Base-by-base conservation (phyloP, 176 grass and related monocot genomes). In the Lolium multiflorum region DNA sequence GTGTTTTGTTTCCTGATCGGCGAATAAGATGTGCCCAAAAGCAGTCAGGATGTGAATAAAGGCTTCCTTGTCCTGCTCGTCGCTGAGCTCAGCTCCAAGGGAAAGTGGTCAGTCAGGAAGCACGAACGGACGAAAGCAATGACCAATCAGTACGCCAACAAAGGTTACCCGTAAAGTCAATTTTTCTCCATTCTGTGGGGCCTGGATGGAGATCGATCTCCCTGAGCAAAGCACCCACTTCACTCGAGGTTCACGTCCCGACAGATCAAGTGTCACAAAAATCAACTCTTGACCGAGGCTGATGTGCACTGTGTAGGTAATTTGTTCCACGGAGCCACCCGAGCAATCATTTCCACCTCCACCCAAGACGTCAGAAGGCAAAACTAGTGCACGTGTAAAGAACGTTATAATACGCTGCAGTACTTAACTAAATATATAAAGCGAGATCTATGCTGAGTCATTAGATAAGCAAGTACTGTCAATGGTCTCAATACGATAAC, bases 201-300 rank as follows among this genome's bases (percentile, higher is more conserved):
- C 20, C 57, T 14, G 56, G 66, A 81, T 69, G 18, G 18, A 11
- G 21, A 46, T 6, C 4, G 67, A 48, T 44, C 21, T 35, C 15
- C 5, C 43, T 44, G 3, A 9, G 11, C 71, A 21, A 11, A 3
- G 26, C 3, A 24, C 89, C 31, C 31, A 35, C 31, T 35, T 90
- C 80, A 80, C 89, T 91, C 80, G 80, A 83, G 84, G 67, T 90
- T 49, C 89, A 87, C 89, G 84, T 74, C 74, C 47, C 47, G 84
- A 80, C 80, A 61, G n/a, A 24, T 9, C n/a, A 11, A 61, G 58
- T 11, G 58, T 21, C 56, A 2, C 8, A 3, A 61, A 59, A 60
- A 10, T 15, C 21, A 61, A 61, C 58, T 61, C 58, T 61, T 61
- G 58, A 22, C 58, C 58, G 58, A 4, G 9, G n/a, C 24, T 9